Percentiles rank a stretch among this genome's conserved stretches.
Conservation (phyloP, 129 eudicot species). For the Arctium minus region DNA sequence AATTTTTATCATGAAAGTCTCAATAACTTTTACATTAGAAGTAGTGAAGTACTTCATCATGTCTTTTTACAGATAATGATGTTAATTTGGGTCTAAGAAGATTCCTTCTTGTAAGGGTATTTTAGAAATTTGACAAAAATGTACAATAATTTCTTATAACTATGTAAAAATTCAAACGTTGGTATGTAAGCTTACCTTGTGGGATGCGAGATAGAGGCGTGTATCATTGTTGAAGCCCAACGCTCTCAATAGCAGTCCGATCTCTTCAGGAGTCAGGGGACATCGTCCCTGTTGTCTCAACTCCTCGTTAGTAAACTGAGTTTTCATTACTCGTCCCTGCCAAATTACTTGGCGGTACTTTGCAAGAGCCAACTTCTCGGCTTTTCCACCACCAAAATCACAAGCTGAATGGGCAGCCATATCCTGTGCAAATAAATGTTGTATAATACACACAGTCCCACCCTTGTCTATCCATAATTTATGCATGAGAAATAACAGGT, state of each 20-base stretch:
- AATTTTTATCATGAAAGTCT: neutral
- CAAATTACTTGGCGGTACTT: conserved; percentile 90
- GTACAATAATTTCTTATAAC: neutral
- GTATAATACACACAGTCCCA: neutral
- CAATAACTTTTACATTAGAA: neutral
- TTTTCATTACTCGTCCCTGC: conserved; percentile 91
- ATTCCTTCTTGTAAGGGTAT: neutral
- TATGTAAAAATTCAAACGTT: neutral
- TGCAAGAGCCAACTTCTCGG: conserved; percentile 95
- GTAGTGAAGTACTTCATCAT: neutral
- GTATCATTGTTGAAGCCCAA: conserved; percentile 78
- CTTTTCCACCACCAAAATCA: conserved; percentile 97
- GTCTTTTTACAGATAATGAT: neutral
- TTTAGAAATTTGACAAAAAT: neutral
- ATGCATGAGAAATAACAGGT: neutral
- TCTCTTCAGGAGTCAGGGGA: conserved; percentile 95
- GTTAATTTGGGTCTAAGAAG: neutral
- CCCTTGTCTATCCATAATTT: neutral
- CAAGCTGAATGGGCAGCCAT: conserved; percentile 99
- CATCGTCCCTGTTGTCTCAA: conserved; percentile 91
- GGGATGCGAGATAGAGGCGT: conserved; percentile 94
- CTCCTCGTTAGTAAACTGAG: conserved; percentile 81
- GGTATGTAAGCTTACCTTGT: conserved; percentile 55
- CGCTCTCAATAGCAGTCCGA: conserved; percentile 76
- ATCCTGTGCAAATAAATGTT: conserved; percentile 48